Evolutionary conservation across 805 yeast genomes (phyloP).

Genomic region (Grigorovia humatica): DNA sequence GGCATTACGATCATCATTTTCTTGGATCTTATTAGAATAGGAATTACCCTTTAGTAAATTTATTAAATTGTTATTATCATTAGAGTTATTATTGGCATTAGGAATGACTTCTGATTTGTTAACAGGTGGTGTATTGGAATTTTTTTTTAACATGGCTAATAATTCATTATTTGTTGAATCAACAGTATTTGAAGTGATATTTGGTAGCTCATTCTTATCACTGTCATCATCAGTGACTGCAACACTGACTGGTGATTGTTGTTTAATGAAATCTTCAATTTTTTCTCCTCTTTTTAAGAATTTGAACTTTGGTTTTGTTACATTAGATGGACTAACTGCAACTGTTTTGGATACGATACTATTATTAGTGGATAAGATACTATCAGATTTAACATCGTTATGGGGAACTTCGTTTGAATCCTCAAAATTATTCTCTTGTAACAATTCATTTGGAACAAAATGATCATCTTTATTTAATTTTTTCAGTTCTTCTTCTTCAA

Average conservation of each 20-base stretch:
- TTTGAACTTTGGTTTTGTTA: constrained; percentile 26
- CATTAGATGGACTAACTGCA: neutral
- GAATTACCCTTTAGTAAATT: neutral
- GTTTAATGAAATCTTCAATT: constrained; percentile 10
- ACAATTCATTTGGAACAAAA: constrained; percentile 2
- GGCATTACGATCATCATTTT: neutral
- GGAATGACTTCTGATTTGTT: neutral
- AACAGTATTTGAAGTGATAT: neutral
- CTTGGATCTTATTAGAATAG: neutral
- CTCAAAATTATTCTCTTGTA: constrained; percentile 10
- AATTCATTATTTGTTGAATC: constrained; percentile 4
- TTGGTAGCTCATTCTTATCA: neutral
- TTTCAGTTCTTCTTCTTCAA: constrained; percentile 7
- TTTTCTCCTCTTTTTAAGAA: constrained; percentile 31
- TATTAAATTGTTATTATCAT: neutral
- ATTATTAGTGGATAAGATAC: constrained; percentile 9
- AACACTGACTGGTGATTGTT: neutral
- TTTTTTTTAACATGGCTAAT: constrained; percentile 8
- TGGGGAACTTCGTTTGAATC: constrained; percentile 16
- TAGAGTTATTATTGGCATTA: neutral
- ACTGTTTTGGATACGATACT: neutral
- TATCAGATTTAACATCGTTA: constrained; percentile 10
- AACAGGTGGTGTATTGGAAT: neutral
- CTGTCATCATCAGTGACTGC: neutral
- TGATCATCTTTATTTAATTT: constrained; percentile 8